These are phyloP conservation scores for Trypanosoma boissoni DNA, from an alignment of 208 protist species.

Conservation along the genomic window DNA sequence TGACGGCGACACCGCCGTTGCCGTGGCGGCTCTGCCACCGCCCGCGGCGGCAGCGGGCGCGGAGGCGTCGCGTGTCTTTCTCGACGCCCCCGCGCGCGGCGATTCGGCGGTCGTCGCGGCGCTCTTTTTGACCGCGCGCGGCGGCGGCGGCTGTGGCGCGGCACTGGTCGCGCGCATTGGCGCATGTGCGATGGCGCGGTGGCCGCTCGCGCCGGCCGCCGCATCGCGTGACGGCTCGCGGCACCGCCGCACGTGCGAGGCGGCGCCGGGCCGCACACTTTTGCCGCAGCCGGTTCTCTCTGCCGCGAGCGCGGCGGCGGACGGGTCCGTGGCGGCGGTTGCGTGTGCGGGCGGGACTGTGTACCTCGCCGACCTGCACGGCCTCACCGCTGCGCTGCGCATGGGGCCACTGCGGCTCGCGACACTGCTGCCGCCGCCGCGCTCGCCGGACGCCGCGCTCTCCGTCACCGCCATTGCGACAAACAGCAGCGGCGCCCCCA, in stretches of 20 bases:
- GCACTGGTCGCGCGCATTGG: no score
- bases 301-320: conserved; percentile 1
- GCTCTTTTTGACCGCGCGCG: background rate
- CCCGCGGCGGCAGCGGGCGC: background rate
- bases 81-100: background rate
- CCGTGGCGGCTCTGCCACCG: conserved; percentile 13
- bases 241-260: background rate
- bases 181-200: no score
- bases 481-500: background rate
- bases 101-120: background rate
- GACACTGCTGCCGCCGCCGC: background rate
- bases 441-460: background rate
- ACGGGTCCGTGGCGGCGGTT: conserved; percentile 12
- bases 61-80: no score
- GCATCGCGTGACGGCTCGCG: background rate
- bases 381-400: conserved; percentile 16
- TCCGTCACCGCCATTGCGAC: background rate
- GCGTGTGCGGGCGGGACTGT: conserved; percentile 9
- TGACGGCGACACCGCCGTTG: conserved; percentile 8
- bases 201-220: no score
- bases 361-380: conserved; percentile 19
- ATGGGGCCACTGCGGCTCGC: background rate
- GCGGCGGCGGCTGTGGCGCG: no score
- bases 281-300: conserved; percentile 13
- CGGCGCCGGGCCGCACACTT: no score